Conservation (phyloP, 768 basidiomycete genomes). For the Tricholoma sp. region DNA sequence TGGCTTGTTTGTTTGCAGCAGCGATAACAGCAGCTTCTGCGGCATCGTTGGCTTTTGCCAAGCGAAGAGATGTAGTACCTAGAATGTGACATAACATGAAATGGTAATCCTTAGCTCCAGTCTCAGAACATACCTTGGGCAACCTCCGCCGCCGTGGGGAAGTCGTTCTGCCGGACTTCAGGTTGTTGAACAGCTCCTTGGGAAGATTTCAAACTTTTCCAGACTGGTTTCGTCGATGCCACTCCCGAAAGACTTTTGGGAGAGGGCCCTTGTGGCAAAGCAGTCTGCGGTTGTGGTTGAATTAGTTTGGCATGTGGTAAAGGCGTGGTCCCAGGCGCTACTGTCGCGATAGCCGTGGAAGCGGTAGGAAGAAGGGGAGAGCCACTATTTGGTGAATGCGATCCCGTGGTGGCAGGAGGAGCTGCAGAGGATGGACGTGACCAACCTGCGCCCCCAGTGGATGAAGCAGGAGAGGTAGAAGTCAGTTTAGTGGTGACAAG, state of each 20-base stretch:
- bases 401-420: constrained; percentile 42
- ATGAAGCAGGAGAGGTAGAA: constrained; percentile 50
- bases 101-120: not conserved
- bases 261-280: constrained; percentile 24
- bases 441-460: constrained; percentile 65
- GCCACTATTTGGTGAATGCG: constrained; percentile 41
- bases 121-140: constrained; percentile 58
- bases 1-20: constrained; percentile 52
- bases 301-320: constrained; percentile 61
- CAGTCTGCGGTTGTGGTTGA: constrained; percentile 55
- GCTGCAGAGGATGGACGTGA: constrained; percentile 73
- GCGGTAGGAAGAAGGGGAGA: constrained; percentile 35
- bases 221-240: constrained; percentile 50
- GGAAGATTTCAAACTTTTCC: constrained; percentile 56
- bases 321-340: constrained; percentile 34
- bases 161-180: constrained; percentile 59
- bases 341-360: constrained; percentile 24
- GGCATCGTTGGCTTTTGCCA: constrained; percentile 31
- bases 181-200: constrained; percentile 30
- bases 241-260: constrained; percentile 26
- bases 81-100: constrained; percentile 3
- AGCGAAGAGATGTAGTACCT: constrained; percentile 29
- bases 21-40: constrained; percentile 50
- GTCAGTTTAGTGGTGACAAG: constrained; percentile 88
- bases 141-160: constrained; percentile 96